These are phyloP conservation scores for Glycyrrhiza uralensis DNA, from an alignment of 306 rosid genomes.

Conservation along the genomic window DNA sequence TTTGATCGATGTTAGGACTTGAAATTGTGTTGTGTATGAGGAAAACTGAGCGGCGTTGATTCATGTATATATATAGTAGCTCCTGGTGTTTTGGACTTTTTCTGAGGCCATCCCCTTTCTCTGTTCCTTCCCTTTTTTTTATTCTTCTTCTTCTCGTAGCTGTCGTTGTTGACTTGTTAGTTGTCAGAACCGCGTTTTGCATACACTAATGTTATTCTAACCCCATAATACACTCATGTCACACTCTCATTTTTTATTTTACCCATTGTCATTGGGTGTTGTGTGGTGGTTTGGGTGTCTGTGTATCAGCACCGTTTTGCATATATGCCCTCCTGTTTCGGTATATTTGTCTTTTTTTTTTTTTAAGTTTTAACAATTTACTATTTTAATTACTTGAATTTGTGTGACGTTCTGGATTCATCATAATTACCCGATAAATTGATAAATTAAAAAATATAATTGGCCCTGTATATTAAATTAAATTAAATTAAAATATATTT, in stretches of 20 bases:
- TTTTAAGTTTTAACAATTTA: not conserved
- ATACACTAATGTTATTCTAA: too few species aligned
- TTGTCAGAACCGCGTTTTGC: conserved; percentile 8
- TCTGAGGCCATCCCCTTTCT: not conserved
- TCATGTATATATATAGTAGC: not conserved
- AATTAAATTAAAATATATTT: too few species aligned
- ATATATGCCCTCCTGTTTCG: not conserved
- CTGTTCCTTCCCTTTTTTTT: not conserved
- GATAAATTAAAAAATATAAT: too few species aligned
- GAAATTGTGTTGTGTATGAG: too few species aligned
- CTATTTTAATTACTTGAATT: not conserved
- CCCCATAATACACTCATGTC: too few species aligned
- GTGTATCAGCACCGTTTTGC: too few species aligned
- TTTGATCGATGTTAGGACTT: too few species aligned
- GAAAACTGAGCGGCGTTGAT: not conserved
- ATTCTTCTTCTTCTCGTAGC: not conserved
- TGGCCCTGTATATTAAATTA: too few species aligned
- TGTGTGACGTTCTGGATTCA: not conserved
- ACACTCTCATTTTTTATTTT: too few species aligned
- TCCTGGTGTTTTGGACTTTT: not conserved
- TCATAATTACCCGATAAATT: too few species aligned
- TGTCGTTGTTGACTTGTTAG: not conserved
- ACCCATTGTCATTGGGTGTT: too few species aligned
- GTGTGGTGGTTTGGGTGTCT: too few species aligned
- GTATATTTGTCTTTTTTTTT: not conserved